Evolutionary conservation across 805 yeast genomes (phyloP), one percentile per base, ranked within the genome.

Genomic region (Pichia heedii): DNA sequence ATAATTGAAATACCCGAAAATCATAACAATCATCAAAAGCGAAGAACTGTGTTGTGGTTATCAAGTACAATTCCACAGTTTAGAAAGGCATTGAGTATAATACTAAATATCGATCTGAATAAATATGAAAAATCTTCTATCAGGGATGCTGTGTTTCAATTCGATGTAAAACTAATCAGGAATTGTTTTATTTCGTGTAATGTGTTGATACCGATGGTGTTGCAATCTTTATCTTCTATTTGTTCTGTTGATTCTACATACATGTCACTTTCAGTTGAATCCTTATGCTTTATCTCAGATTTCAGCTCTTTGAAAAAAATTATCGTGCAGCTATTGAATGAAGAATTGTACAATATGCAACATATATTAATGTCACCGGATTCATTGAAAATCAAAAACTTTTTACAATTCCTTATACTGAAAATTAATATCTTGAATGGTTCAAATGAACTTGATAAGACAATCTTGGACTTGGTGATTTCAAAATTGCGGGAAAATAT

Each of bases 1-100:
- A 45, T 41, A 10, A 53, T 54, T 9, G 24, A 44, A 5, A 51
- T 55, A 12, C 54, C 59, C 10, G 46, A 49, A n/a, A 20, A 13
- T 16, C 24, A 33, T 18, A 27, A 20, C 1, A 44, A 43, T 10
- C 32, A 40, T n/a, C 54, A 51, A 19, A 26, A 40, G 5, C 63
- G 58, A 48, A 62, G 84, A 53, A 69, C 74, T 5, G 62, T 63
- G 7, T 51, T 70, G 15, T 79, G 86, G 86, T 54, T 77, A n/a
- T 63, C 56, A 13, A 78, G 72, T 0, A 76, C 83, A 0, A 58
- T 72, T 5, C 52, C 58, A 16, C 84, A 80, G 51, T 62, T 78
- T 3, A 62, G 63, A 39, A 56, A 68, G 16, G 76, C 81, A 0
- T 45, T 80, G 6, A 57, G 62, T 21, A 51, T 65, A 2, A 58